phyloP scores from a whole-genome alignment of 2,329 filamentous ascomycete genomes.

The Aschersonia sp. region DNA sequence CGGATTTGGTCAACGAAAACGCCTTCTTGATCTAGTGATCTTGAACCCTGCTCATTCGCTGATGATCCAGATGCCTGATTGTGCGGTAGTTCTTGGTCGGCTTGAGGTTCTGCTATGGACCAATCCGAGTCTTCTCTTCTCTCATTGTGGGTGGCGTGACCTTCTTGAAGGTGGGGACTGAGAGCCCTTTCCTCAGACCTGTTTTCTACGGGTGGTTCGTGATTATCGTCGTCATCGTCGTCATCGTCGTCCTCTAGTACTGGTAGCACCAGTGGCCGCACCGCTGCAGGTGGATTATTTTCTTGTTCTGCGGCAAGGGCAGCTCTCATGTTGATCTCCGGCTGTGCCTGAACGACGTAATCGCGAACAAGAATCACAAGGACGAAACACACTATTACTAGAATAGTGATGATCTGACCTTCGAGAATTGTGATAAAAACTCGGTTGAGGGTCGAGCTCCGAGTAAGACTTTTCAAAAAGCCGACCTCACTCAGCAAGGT shows the following conservation, averaged over 20 bases:
- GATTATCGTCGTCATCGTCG: slow-evolving; percentile 12
- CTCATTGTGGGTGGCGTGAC: too few species aligned
- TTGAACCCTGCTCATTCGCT: too few species aligned
- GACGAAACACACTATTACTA: slow-evolving; percentile 89
- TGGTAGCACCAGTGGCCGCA: slow-evolving; percentile 5
- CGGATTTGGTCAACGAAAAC: too few species aligned
- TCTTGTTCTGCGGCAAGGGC: slow-evolving; percentile 35
- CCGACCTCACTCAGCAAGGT: slow-evolving; percentile 41
- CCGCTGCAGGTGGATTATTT: slow-evolving; percentile 10
- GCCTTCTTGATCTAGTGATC: too few species aligned
- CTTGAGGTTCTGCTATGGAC: too few species aligned
- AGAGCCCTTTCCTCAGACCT: neutral
- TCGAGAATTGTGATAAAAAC: slow-evolving; percentile 73
- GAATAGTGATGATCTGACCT: slow-evolving; percentile 82
- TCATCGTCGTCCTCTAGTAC: slow-evolving; percentile 11
- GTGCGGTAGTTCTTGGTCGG: too few species aligned
- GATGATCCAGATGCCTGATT: too few species aligned
- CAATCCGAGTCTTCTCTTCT: too few species aligned
- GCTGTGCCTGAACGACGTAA: slow-evolving; percentile 97
- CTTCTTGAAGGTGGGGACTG: neutral
- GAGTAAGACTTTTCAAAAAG: slow-evolving; percentile 48
- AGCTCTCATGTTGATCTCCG: slow-evolving; percentile 70
- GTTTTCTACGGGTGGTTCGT: neutral
- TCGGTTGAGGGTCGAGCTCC: slow-evolving; percentile 59
- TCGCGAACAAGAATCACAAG: slow-evolving; percentile 93